A percentile compares a stretch with the other conserved stretches of the same genome.
Evolutionary conservation across 1,284 basidiomycete genomes (phyloP).

Genomic region (Takashimella koratensis): DNA sequence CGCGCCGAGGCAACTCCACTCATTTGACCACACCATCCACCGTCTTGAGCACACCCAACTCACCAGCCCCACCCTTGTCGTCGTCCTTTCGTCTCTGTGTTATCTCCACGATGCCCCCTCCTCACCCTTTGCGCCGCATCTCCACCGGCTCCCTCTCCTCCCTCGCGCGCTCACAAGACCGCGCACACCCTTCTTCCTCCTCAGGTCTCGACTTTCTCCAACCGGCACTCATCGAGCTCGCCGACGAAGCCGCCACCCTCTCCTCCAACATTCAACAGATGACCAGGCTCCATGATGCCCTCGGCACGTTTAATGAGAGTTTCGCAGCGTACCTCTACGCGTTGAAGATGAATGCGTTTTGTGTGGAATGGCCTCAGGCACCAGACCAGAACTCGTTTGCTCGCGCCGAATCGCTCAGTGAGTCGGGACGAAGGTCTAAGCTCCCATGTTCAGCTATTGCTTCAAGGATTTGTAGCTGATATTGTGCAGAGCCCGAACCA

Average conservation of each 20-base stretch:
- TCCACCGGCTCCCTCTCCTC: conserved; percentile 86
- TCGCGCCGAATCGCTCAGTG: no score
- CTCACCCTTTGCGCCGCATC: conserved; percentile 71
- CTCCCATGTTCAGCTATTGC: no score
- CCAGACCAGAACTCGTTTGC: conserved; percentile 52
- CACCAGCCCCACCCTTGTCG: no score
- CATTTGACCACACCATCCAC: no score
- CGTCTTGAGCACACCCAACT: no score
- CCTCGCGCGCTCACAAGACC: conserved; percentile 65
- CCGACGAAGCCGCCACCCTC: conserved; percentile 78
- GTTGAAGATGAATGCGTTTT: conserved; percentile 91
- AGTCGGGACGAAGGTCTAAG: no score
- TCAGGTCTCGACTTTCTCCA: conserved; percentile 82
- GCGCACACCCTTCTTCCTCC: conserved; percentile 62
- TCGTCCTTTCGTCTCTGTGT: no score
- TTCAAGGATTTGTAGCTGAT: no score
- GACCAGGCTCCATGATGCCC: conserved; percentile 65
- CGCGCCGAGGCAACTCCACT: no score
- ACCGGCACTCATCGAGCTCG: conserved; percentile 75
- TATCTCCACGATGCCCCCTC: no score
- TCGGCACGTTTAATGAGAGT: conserved; percentile 84
- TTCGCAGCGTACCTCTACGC: conserved; percentile 89
- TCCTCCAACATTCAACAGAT: conserved; percentile 71
- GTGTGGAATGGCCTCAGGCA: conserved; percentile 71
- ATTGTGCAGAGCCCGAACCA: conserved; percentile 1